Base-by-base conservation (phyloP, 331 rosid genomes). In the Dryas integrifolia region DNA sequence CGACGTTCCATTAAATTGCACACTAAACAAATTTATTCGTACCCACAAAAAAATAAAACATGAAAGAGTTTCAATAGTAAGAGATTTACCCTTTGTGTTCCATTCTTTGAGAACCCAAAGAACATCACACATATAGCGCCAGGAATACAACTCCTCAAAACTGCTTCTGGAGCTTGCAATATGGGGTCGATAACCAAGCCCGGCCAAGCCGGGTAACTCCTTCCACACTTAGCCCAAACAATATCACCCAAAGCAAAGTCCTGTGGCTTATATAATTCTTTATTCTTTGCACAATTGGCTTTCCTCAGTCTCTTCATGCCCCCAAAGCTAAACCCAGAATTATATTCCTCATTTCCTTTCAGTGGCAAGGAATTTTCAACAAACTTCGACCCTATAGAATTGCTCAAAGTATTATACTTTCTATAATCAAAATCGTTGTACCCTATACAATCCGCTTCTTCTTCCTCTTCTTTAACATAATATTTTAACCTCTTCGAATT, bases 191-290 rank as follows among this genome's bases (percentile, higher is more conserved):
- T 91, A 56, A 95, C 99, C 70, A 95, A 85, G 0, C 93, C 96
- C 11, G 97, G 99, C 99, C 99, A 95, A 49, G 96, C 90, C 3
- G 99, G 99, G 75, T 83, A 95, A 67, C 90, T 88, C 86, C 90
- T 86, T 69, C 99, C 99, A 81, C 89, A 89, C 83, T 92, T 95
- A 0, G 97, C 99, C 99, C 99, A 95, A 76, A 95, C 96, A 45
- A 95, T 79, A 74, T 92, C 97, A 6, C 97, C 99, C 84, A 89
- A 78, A 57, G 96, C 84, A 81, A 95, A 95, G 73, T 95, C 97
- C 82, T 83, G 89, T 1, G 88, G 93, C 79, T 79, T 92, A 62
- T 88, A 92, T 43, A 84, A 15, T 24, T 95, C 89, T 41, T 80
- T 92, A 79, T 82, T 84, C 78, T 75, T 91, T 16, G 43, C 89